Base-by-base conservation (phyloP, 2,329 filamentous ascomycete species). In the Drechslera avenae region DNA sequence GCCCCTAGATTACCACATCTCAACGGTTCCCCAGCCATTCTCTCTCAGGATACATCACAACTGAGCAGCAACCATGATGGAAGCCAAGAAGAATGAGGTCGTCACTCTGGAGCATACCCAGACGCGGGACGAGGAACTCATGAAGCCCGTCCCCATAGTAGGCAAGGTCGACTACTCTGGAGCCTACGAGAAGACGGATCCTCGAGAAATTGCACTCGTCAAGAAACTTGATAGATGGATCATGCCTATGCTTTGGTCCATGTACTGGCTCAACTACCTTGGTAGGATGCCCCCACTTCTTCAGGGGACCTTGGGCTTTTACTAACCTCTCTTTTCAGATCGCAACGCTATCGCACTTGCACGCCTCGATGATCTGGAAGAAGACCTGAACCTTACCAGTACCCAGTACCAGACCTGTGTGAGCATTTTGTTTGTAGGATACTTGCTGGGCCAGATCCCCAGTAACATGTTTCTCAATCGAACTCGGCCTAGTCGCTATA, bases 311-410 rank as follows among this genome's bases (percentile, higher is more conserved):
- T 60, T 70, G 62, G 14, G 53, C 28, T 42, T 28, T 4, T 19
- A 40, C 8, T 75, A 76, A 49, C 74, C 78, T 0, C 40, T 45
- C 19, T 54, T 43, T 33, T 40, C 54, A 34, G 83, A 86, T 60
- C 78, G 83, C 28, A 85, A 86, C 67, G 85, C 86, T 66, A 85
- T 88, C 57, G 83, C 84, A 2, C 78, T 84, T 2, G 86, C 86
- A 0, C 79, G 81, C 13, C 76, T 88, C 40, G 82, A 83, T 63
- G 84, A 84, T 9, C 74, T 88, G 12, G 80, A 86, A 48, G 71
- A 75, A 2, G 85, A 87, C 46, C 74, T 87, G 14, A 66, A 75
- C 26, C 57, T 65, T 21, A 48, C 5, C 32, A 57, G 56, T 50
- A 56, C 52, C 2, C 57, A 65, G 17, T 65, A 62, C 30, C 59